Evolutionary conservation across 768 basidiomycete genomes (phyloP), one percentile per base, ranked within the genome.

Genomic region (Russula brevipes): DNA sequence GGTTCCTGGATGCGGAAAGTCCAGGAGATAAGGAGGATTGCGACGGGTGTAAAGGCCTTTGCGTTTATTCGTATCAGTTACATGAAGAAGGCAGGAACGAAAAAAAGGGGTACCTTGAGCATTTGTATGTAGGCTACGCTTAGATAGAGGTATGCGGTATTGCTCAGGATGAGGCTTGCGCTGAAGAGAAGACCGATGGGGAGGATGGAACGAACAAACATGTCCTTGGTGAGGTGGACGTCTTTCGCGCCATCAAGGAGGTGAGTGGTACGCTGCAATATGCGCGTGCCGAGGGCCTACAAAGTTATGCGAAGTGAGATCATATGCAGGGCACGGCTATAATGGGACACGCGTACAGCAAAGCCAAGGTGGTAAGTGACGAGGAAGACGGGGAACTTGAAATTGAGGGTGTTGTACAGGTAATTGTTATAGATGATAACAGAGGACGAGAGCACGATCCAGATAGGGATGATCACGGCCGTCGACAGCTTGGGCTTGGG

Each of bases 371-470:
- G 94, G 82, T 82, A 95, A 46, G 93, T 95, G 59, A 94, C 93
- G 51, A 94, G 82, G 76, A 95, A 96, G 67, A 97, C 93, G 35
- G 95, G 95, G 78, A 79, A 97, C 71, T 85, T 84, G 80, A 97
- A 97, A 64, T 85, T 75, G 70, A 89, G 84, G 50, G 82, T 82
- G 75, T 89, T 90, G 80, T 91, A 93, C 69, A 91, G 76, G 72
- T 86, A 86, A 74, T 94, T 96, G 83, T 97, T 97, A 84, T 98
- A 97, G 63, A 97, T 85, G 76, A 98, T 98, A 72, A 98, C 95
- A 8, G 85, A 73, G 31, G 93, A 92, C 67, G 87, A 89, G 69
- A 96, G 87, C 19, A 84, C 76, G 70, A 97, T 98, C 96, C 96
- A 98, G 60, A 96, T 78, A 33, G 92, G 94, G 60, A 97, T 91